phyloP scores from a whole-genome alignment of 495 filamentous ascomycete genomes.

The Xylaria curta region DNA sequence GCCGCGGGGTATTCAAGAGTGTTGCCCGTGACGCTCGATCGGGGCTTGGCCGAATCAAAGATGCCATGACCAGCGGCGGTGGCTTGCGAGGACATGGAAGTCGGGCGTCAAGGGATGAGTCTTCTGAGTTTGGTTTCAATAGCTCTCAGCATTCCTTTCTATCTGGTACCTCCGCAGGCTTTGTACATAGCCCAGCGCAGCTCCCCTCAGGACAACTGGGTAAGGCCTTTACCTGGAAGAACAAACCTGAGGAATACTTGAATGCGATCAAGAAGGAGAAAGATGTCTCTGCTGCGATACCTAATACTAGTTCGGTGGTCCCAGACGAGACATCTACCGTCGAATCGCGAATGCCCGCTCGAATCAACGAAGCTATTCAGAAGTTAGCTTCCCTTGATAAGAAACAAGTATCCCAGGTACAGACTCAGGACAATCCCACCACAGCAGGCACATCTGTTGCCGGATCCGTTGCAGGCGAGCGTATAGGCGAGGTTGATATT shows the following conservation, averaged over 20 bases:
- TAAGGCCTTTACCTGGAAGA: slow-evolving; percentile 62
- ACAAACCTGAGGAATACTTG: slow-evolving; percentile 61
- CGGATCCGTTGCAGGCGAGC: slow-evolving; percentile 52
- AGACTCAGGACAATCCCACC: slow-evolving; percentile 31
- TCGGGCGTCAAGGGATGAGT: slow-evolving; percentile 55
- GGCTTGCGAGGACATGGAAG: slow-evolving; percentile 55
- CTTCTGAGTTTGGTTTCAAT: slow-evolving; percentile 41
- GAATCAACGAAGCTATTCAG: slow-evolving; percentile 25
- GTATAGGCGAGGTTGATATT: slow-evolving; percentile 53
- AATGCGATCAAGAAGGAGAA: slow-evolving; percentile 45
- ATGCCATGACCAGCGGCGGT: slow-evolving; percentile 69
- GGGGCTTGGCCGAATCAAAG: slow-evolving; percentile 82
- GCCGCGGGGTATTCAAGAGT: slow-evolving; percentile 75
- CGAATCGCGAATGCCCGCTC: slow-evolving; percentile 23
- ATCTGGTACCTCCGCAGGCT: slow-evolving; percentile 42
- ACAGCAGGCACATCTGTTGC: slow-evolving; percentile 46
- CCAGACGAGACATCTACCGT: slow-evolving; percentile 27
- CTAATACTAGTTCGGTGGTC: slow-evolving; percentile 26
- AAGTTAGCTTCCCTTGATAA: slow-evolving; percentile 31
- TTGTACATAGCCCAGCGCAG: slow-evolving; percentile 30
- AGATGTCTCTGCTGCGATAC: slow-evolving; percentile 33
- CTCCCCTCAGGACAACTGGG: slow-evolving; percentile 37
- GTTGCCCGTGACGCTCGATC: slow-evolving; percentile 85
- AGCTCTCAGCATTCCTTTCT: slow-evolving; percentile 47
- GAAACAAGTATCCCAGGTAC: slow-evolving; percentile 31